phyloP scores from a whole-genome alignment of 2,329 filamentous ascomycete genomes.

The Aspergillus flavus region DNA sequence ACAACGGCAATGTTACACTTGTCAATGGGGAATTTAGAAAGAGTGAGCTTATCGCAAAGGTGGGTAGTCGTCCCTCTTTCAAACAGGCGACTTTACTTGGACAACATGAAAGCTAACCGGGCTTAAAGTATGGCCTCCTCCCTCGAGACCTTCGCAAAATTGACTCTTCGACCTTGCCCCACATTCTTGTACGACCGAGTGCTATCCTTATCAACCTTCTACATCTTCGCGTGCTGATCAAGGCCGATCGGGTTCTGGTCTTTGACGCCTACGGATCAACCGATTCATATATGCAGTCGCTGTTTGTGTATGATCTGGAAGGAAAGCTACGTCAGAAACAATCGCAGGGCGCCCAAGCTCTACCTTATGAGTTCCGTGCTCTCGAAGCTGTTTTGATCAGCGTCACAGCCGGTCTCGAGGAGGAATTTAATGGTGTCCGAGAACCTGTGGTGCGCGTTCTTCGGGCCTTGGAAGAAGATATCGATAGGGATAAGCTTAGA shows the following conservation, averaged over 20 bases:
- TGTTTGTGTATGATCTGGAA: constrained; percentile 97
- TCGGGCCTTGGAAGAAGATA: constrained; percentile 90
- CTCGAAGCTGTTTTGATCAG: constrained; percentile 94
- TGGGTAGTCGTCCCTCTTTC: constrained; percentile 41
- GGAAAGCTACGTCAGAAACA: constrained; percentile 86
- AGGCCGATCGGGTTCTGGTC: constrained; percentile 88
- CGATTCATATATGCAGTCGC: constrained; percentile 90
- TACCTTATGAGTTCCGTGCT: constrained; percentile 95
- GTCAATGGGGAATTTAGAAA: constrained; percentile 98
- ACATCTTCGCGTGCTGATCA: constrained; percentile 95
- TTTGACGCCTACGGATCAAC: constrained; percentile 96
- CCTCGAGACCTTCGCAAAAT: constrained; percentile 97
- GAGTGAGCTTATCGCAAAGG: constrained; percentile 93
- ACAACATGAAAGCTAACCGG: constrained; percentile 1
- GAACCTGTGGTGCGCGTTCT: constrained; percentile 90
- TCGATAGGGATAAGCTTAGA: constrained; percentile 89
- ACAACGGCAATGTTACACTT: constrained; percentile 85
- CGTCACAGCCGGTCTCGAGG: constrained; percentile 87
- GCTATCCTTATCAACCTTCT: constrained; percentile 94
- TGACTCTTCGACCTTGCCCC: constrained; percentile 90
- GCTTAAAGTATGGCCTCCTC: constrained; percentile 77
- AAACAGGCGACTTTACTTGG: neutral
- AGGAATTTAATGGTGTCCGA: constrained; percentile 90
- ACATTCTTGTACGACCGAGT: constrained; percentile 89
- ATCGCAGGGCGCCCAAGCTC: constrained; percentile 53